A percentile compares a stretch with the other conserved stretches of the same genome.
Evolutionary conservation across 306 rosid genomes (phyloP).

Genomic region (Gynostemma pentaphyllum): DNA sequence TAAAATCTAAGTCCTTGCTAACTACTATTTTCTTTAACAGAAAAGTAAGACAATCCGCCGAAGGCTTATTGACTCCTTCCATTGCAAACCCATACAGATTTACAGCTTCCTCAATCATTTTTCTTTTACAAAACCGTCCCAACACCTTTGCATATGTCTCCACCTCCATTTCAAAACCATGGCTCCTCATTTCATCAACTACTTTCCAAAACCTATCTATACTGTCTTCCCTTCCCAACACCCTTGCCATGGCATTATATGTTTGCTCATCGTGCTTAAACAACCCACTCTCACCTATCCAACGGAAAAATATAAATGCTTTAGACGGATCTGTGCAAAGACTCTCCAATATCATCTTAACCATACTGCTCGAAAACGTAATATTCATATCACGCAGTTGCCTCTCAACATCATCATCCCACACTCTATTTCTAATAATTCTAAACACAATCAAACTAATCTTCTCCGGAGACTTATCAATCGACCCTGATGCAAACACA

Average conservation of each 20-base stretch:
- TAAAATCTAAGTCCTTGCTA: slow-evolving; percentile 39
- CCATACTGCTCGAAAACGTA: slow-evolving; percentile 26
- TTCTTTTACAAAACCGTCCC: slow-evolving; percentile 51
- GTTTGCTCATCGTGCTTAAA: slow-evolving; percentile 53
- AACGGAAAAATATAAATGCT: slow-evolving; percentile 60
- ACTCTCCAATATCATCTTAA: slow-evolving; percentile 37
- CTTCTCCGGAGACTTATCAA: slow-evolving; percentile 25
- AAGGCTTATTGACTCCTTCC: slow-evolving; percentile 54
- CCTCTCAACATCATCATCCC: slow-evolving; percentile 57
- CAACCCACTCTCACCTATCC: slow-evolving; percentile 62
- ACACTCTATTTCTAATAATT: slow-evolving; percentile 46
- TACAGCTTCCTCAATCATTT: slow-evolving; percentile 60
- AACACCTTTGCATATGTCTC: slow-evolving; percentile 49
- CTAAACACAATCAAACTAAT: slow-evolving; percentile 27
- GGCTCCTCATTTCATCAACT: slow-evolving; percentile 50
- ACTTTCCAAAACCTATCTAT: slow-evolving; percentile 73
- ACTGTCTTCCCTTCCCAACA: slow-evolving; percentile 59
- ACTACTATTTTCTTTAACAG: slow-evolving; percentile 46
- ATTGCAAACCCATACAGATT: slow-evolving; percentile 68
- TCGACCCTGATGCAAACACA: slow-evolving; percentile 41
- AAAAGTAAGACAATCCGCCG: slow-evolving; percentile 28
- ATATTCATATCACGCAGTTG: slow-evolving; percentile 32
- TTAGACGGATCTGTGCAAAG: slow-evolving; percentile 45
- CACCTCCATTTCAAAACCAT: slow-evolving; percentile 40
- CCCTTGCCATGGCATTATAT: slow-evolving; percentile 57